These are phyloP conservation scores for Verticillium klebahnii DNA, from an alignment of 2,329 filamentous ascomycete genomes.

Conservation along the genomic window DNA sequence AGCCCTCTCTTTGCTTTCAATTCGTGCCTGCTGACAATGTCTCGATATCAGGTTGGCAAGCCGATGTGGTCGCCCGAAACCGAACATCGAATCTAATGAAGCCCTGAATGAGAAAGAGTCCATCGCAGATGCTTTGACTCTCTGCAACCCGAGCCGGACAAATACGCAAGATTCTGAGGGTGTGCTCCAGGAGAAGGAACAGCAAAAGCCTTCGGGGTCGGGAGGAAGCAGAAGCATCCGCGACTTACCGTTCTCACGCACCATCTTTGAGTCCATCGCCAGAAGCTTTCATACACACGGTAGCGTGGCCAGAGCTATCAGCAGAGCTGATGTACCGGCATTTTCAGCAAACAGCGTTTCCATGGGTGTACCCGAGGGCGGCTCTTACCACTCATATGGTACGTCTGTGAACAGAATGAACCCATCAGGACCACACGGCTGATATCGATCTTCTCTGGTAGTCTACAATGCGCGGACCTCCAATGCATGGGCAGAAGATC, in stretches of 20 bases:
- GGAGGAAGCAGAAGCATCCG: background rate
- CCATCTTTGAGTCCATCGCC: background rate
- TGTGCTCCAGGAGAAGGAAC: background rate
- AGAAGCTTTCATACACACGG: background rate
- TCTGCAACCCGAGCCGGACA: background rate
- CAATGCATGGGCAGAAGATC: constrained; percentile 19
- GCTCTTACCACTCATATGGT: background rate
- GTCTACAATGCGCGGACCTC: constrained; percentile 21
- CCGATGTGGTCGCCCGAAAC: background rate
- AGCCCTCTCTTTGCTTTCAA: no score
- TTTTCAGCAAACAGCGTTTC: background rate
- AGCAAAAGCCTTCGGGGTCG: background rate
- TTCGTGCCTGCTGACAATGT: background rate
- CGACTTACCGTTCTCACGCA: background rate
- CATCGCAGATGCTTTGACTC: background rate
- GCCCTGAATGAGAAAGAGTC: background rate
- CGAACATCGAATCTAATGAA: background rate
- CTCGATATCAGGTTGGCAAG: background rate
- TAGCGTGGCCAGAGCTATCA: constrained; percentile 1
- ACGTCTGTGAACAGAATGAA: no score
- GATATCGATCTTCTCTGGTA: constrained; percentile 1
- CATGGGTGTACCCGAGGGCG: background rate
- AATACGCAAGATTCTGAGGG: background rate
- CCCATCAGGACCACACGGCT: background rate
- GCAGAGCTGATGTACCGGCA: background rate